A percentile compares a stretch with the other conserved stretches of the same genome.
Conservation (phyloP, 495 filamentous ascomycete species). For the Penicillium longicatenatum region DNA sequence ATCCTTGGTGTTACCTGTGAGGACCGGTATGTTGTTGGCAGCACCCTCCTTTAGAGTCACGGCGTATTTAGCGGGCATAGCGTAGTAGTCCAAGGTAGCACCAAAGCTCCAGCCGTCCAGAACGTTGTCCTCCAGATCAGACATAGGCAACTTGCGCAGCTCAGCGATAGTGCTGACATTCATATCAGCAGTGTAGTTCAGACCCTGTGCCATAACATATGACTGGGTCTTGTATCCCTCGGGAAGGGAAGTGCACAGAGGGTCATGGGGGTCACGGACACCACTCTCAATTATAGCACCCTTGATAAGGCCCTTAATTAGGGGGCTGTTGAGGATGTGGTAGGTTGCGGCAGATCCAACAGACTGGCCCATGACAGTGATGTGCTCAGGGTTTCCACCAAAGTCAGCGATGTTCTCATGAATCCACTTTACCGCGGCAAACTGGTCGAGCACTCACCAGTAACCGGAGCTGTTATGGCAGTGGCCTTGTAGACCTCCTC, state of each 20-base stretch:
- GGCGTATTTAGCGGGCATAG: slow-evolving; percentile 13
- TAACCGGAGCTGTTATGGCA: slow-evolving; percentile 35
- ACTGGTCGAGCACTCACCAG: slow-evolving; percentile 43
- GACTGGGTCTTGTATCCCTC: slow-evolving; percentile 14
- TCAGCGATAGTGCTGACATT: slow-evolving; percentile 4
- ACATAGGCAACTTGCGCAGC: slow-evolving; percentile 1
- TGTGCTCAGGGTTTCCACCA: slow-evolving; percentile 39
- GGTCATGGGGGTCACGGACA: slow-evolving; percentile 20
- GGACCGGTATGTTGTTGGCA: slow-evolving; percentile 17
- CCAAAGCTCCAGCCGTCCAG: slow-evolving; percentile 6
- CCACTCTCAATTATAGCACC: slow-evolving; percentile 21
- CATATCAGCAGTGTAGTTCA: slow-evolving; percentile 11
- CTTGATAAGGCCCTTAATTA: slow-evolving; percentile 6
- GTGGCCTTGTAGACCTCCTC: slow-evolving; percentile 12
- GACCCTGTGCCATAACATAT: slow-evolving; percentile 14
- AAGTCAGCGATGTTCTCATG: slow-evolving; percentile 27
- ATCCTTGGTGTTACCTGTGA: slow-evolving; percentile 24
- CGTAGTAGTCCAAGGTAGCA: slow-evolving; percentile 20
- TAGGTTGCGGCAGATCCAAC: slow-evolving; percentile 49
- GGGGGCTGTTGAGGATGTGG: slow-evolving; percentile 19
- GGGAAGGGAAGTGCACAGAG: slow-evolving; percentile 17
- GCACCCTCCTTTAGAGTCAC: slow-evolving; percentile 5
- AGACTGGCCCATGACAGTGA: slow-evolving; percentile 41
- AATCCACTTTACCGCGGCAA: slow-evolving; percentile 8
- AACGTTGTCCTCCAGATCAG: background rate